Conservation (phyloP, 2,329 filamentous ascomycete genomes). For the Colletotrichum sp. region DNA sequence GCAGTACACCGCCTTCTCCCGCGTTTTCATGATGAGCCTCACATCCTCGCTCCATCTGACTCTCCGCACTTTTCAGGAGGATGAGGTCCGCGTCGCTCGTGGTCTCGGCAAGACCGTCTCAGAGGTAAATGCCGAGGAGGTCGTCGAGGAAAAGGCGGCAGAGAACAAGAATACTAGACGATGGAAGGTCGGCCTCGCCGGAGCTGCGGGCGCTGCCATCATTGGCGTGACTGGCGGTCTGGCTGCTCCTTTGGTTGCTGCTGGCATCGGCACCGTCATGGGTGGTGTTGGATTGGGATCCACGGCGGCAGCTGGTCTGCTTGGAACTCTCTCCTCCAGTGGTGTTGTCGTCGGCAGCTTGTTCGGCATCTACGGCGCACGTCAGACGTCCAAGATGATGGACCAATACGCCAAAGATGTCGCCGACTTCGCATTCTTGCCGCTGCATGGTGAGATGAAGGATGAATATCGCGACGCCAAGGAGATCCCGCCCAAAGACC, state of each 20-base stretch:
- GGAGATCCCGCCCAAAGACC: slow-evolving; percentile 59
- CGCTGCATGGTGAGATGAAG: slow-evolving; percentile 61
- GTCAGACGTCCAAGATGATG: slow-evolving; percentile 85
- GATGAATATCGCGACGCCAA: slow-evolving; percentile 53
- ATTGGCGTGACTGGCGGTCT: slow-evolving; percentile 79
- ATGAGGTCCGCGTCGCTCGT: slow-evolving; percentile 78
- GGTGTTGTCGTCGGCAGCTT: slow-evolving; percentile 81
- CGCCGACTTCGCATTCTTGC: slow-evolving; percentile 86
- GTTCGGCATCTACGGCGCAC: slow-evolving; percentile 89
- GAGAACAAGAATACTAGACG: slow-evolving; percentile 69
- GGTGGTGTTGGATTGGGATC: slow-evolving; percentile 77
- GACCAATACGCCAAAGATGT: slow-evolving; percentile 87
- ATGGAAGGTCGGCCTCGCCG: slow-evolving; percentile 70
- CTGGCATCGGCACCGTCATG: slow-evolving; percentile 80
- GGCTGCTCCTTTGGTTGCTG: slow-evolving; percentile 77
- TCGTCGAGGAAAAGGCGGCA: slow-evolving; percentile 48
- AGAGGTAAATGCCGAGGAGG: slow-evolving; percentile 35
- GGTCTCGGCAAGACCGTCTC: slow-evolving; percentile 78
- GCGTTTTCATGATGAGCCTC: slow-evolving; percentile 73
- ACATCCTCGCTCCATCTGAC: slow-evolving; percentile 75
- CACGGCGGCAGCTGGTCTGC: slow-evolving; percentile 75
- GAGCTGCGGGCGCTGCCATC: slow-evolving; percentile 60
- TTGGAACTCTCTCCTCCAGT: slow-evolving; percentile 82
- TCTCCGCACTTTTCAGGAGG: slow-evolving; percentile 66
- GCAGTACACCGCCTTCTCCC: slow-evolving; percentile 76